A percentile compares a stretch with the other conserved stretches of the same genome.
Conservation (phyloP, 441 rosid species). For the Monsonia emarginata region DNA sequence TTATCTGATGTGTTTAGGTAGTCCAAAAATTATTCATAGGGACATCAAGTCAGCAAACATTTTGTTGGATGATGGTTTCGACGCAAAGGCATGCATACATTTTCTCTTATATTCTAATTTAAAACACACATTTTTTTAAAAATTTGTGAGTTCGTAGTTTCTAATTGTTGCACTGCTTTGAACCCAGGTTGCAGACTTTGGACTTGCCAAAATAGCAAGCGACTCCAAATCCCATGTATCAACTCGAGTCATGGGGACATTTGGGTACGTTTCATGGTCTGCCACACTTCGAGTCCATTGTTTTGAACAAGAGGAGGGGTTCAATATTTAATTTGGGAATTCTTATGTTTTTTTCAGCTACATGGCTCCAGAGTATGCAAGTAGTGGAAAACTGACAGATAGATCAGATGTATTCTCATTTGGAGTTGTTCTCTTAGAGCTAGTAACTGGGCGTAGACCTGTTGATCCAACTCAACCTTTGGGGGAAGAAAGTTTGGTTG, state of each 20-base stretch:
- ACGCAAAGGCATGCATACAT: conserved; percentile 47
- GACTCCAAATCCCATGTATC: conserved; percentile 78
- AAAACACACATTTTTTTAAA: background rate
- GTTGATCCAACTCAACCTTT: conserved; percentile 75
- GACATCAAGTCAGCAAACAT: conserved; percentile 95
- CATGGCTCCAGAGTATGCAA: conserved; percentile 97
- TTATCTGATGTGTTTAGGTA: conserved; percentile 34
- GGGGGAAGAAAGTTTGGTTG: conserved; percentile 92
- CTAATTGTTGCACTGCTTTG: conserved; percentile 12
- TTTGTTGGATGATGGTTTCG: conserved; percentile 75
- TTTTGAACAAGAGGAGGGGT: background rate
- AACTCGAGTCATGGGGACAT: conserved; percentile 97
- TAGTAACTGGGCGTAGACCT: conserved; percentile 86
- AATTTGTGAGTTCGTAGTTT: conserved; percentile 19
- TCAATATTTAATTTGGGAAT: conserved; percentile 11
- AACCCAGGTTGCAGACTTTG: conserved; percentile 89
- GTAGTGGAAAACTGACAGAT: conserved; percentile 91
- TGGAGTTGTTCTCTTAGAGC: conserved; percentile 89
- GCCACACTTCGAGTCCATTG: background rate
- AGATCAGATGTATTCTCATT: conserved; percentile 85
- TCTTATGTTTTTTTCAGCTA: conserved; percentile 68
- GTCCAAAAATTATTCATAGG: conserved; percentile 86
- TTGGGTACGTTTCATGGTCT: conserved; percentile 47
- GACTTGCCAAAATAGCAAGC: conserved; percentile 85
- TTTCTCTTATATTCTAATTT: conserved; percentile 9